Base-by-base conservation (phyloP, 768 basidiomycete species). In the Wakefieldia striispora region DNA sequence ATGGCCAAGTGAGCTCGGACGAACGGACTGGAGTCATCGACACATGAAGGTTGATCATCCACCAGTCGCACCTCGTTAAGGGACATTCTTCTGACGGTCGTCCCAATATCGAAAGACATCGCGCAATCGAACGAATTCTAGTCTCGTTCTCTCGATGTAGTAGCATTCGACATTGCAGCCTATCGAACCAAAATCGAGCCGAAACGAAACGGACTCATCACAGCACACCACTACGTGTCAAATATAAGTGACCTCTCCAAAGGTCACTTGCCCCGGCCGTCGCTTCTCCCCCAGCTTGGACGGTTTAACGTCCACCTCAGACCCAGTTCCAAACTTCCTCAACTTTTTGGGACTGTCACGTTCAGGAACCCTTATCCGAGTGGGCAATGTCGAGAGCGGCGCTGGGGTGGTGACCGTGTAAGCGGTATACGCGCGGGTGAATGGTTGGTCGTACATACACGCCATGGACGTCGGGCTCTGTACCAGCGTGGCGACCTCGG, bases 281-380 rank as follows among this genome's bases (percentile, higher is more conserved):
- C 34, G 49, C 21, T 49, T 40, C 42, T 41, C 42, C 20, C 9
- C 36, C 42, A 19, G 39, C 43, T 50, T 45, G 29, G 36, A 10
- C 19, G 3, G 3, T 12, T 39, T 35, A 14, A 11, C 4, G n/a
- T 21, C 12, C 13, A 20, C 37, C 17, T 50, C 36, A 7, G 19
- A 23, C 4, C 13, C 27, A 33, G 9, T 17, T 14, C 4, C 21
- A 43, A 17, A 29, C 41, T 16, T 33, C 1, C 5, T 29, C 16
- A 19, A n/a, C 34, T 45, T 39, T 23, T 33, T 39, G 6, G 49
- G 37, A 12, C 34, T 36, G 19, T 45, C 42, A 3, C 35, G 8
- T 24, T 31, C 49, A 37, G 20, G 35, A 8, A 14, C 26, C 19
- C 21, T 34, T 16, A 47, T 36, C 14, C n/a, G 44, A 12, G 26